These are phyloP conservation scores for Glutinoglossum americanum DNA, from an alignment of 495 filamentous ascomycete species.

Conservation along the genomic window DNA sequence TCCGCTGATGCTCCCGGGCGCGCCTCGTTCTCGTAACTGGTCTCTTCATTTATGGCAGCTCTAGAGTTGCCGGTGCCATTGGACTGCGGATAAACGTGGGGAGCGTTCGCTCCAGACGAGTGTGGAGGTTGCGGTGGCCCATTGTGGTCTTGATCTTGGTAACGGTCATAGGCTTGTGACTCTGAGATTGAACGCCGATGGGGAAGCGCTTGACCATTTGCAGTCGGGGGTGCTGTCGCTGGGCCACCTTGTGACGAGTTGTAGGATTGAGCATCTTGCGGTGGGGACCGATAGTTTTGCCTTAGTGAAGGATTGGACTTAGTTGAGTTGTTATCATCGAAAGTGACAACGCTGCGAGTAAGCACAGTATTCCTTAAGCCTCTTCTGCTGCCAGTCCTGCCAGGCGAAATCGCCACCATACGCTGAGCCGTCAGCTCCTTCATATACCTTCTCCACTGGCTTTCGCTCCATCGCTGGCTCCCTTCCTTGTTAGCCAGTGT, in stretches of 20 bases:
- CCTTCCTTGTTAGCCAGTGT: slow-evolving; percentile 55
- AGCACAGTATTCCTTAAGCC: slow-evolving; percentile 40
- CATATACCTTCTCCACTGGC: slow-evolving; percentile 74
- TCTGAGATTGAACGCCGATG: slow-evolving; percentile 37
- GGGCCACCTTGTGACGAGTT: slow-evolving; percentile 18
- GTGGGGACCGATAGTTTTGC: slow-evolving; percentile 15
- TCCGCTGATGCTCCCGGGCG: slow-evolving; percentile 9
- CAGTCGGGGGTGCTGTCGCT: slow-evolving; percentile 17
- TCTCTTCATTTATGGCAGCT: slow-evolving; percentile 21
- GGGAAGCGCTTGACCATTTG: slow-evolving; percentile 17
- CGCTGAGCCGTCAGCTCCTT: slow-evolving; percentile 78
- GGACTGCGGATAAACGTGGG: slow-evolving; percentile 14
- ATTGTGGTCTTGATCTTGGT: slow-evolving; percentile 17
- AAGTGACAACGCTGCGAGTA: slow-evolving; percentile 26
- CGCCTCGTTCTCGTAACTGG: slow-evolving; percentile 38
- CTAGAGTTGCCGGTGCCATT: not conserved
- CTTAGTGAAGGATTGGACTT: slow-evolving; percentile 33
- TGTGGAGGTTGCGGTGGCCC: slow-evolving; percentile 21
- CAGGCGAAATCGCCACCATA: slow-evolving; percentile 33
- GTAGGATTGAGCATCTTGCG: slow-evolving; percentile 20
- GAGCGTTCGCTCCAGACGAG: not conserved
- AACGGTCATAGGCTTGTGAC: slow-evolving; percentile 24
- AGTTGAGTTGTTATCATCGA: slow-evolving; percentile 40
- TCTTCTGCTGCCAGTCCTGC: slow-evolving; percentile 35
- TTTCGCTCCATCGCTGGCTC: slow-evolving; percentile 59